Evolutionary conservation across 345 rosid genomes (phyloP), one percentile per base, ranked within the genome.

Genomic region (Trapa incisa): DNA sequence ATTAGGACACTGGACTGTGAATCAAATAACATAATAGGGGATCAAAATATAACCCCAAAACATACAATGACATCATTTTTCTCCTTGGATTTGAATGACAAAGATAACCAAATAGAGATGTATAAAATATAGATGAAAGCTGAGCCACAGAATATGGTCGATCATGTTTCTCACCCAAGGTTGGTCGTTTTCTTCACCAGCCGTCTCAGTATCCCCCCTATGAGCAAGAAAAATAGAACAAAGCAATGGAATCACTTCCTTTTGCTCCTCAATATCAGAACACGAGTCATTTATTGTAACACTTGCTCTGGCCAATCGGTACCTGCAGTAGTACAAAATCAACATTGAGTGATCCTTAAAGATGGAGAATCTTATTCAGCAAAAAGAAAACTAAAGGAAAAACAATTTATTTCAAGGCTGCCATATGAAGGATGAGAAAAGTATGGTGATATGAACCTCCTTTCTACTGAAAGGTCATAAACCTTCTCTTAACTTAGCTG

Each of bases 221-320:
- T 89, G 86, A 39, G 91, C 86, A 61, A 94, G 84, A 77, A 94
- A 94, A 75, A 94, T 80, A 47, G 95, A 87, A 77, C 96, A 94
- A 68, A 94, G 71, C 15, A 94, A 68, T 7, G 91, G 89, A 75
- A 94, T 91, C 43, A 91, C 87, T 67, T 85, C 81, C 76, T 64
- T 69, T 42, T 41, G 76, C 68, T 80, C 81, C 74, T 79, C 82
- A 62, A 76, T 83, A 67, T 70, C 71, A 71, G 72, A 73, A 58
- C 84, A 87, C 39, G 84, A 83, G 73, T 73, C 72, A 10, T 82
- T 80, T n/a, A 87, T 57, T 1, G 78, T 75, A 71, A 91, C 81
- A 66, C 80, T 86, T 68, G 87, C 80, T 65, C 82, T 79, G 5
- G 99, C 95, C 70, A 94, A 97, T 80, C 84, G 81, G 47, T 86